These are phyloP conservation scores for Endoconidiophora polonica DNA, from an alignment of 2,329 filamentous ascomycete genomes.

Conservation along the genomic window DNA sequence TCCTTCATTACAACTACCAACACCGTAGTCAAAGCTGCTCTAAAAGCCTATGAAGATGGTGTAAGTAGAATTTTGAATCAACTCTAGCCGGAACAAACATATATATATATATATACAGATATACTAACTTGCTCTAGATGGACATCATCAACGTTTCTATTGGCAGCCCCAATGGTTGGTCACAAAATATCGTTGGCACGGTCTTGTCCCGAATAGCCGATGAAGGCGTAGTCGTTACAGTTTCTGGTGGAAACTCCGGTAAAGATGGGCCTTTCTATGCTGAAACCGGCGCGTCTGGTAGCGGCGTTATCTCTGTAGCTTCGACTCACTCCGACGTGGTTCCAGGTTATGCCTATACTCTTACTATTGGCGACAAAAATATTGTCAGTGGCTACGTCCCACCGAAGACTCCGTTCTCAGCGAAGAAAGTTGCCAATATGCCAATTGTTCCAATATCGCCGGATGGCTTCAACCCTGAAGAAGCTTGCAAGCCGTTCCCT, in stretches of 20 bases:
- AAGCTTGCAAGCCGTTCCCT: slow-evolving; percentile 18
- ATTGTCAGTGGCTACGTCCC: not conserved
- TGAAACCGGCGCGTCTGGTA: slow-evolving; percentile 24
- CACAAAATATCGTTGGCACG: slow-evolving; percentile 25
- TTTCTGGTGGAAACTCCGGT: slow-evolving; percentile 35
- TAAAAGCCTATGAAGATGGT: slow-evolving; percentile 21
- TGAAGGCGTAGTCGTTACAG: slow-evolving; percentile 30
- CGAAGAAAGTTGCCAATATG: not conserved
- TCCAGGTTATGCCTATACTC: not conserved
- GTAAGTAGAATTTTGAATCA: slow-evolving; percentile 14
- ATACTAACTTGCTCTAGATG: not conserved
- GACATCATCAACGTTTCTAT: slow-evolving; percentile 29
- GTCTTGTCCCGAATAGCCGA: slow-evolving; percentile 25
- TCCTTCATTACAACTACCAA: slow-evolving; percentile 16
- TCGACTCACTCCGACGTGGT: slow-evolving; percentile 16
- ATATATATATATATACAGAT: not conserved
- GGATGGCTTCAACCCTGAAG: slow-evolving; percentile 16
- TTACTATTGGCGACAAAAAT: not conserved
- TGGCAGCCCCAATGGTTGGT: slow-evolving; percentile 23
- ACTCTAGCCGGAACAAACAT: not conserved
- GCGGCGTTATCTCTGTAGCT: slow-evolving; percentile 26
- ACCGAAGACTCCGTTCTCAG: not conserved
- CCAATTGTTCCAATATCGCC: slow-evolving; percentile 10
- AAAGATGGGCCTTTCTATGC: slow-evolving; percentile 30
- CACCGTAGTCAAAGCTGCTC: slow-evolving; percentile 20